Base-by-base conservation (phyloP, 2,329 filamentous ascomycete species). In the Elsinoe fawcettii region DNA sequence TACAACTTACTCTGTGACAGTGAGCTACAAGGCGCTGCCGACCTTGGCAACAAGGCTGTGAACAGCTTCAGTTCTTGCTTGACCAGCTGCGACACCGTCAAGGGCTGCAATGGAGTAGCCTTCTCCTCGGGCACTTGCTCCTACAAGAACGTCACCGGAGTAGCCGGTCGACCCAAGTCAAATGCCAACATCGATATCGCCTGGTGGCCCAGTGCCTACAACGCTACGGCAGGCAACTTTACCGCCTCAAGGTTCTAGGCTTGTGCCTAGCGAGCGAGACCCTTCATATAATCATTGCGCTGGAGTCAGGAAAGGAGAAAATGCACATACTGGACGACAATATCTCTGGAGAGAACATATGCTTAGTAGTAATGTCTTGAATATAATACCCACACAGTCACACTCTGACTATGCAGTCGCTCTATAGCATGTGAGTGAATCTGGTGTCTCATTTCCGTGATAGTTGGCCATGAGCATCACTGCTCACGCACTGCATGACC, bases 11-110 rank as follows among this genome's bases (percentile, higher is more conserved):
- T 36, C 78, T 0, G 74, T 74, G 0, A 69, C 66, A 0, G 77
- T 73, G 1, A 84, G 72, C 60, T 82, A 84, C 1, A 78, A 57
- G 1, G 77, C 78, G 1, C 81, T 81, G 8, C 75, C 72, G 27
- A 81, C 69, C 2, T 77, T 71, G 0, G 30, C 16, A 53, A n/a
- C 49, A 37, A 36, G 32, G 16, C 16, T 20, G 5, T 44, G 5
- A 22, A 39, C 25, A 65, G 59, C 56, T 63, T 64, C 43, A 61
- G 61, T 41, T 53, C 53, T 12, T 64, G 62, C 30, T 25, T 64
- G 14, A 60, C 61, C 47, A 46, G 57, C 16, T 64, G 62, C 36
- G 60, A 63, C 32, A 27, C 34, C n/a, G 44, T 43, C 11, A 41
- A 20, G 47, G 54, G 55, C 14, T 64, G 63, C 20, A 51, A 55